Evolutionary conservation across 164 flowering plant genomes (phyloP).

Genomic region (Umbilicus rupestris): DNA sequence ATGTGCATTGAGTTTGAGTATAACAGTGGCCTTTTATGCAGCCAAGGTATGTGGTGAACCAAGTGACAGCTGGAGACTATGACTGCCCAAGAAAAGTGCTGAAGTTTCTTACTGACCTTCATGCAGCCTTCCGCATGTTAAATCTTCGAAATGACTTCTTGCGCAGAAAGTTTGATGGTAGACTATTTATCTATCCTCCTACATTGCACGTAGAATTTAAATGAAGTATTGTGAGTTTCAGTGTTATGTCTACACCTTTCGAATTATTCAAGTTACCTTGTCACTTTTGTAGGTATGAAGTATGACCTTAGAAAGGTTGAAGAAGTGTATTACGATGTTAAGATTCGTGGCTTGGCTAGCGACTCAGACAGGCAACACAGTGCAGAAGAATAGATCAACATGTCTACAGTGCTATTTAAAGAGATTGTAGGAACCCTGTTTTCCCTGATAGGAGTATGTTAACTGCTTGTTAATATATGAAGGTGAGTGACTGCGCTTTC

Average conservation of each 20-base stretch:
- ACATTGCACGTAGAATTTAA: neutral
- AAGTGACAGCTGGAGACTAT: slow-evolving; percentile 57
- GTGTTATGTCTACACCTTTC: neutral
- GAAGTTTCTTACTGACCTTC: slow-evolving; percentile 85
- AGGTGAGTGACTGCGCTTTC: too few species aligned
- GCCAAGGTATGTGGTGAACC: slow-evolving; percentile 27
- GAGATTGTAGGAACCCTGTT: too few species aligned
- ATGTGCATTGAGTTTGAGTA: neutral
- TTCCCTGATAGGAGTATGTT: neutral
- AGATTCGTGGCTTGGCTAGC: slow-evolving; percentile 73
- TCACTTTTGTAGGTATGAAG: slow-evolving; percentile 65
- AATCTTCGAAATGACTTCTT: slow-evolving; percentile 92
- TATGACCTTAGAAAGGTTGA: slow-evolving; percentile 91
- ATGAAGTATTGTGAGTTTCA: neutral
- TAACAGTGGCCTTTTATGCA: slow-evolving; percentile 8
- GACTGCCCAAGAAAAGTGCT: slow-evolving; percentile 88
- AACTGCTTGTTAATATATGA: too few species aligned
- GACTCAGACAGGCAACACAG: slow-evolving; percentile 29
- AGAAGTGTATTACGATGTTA: slow-evolving; percentile 89
- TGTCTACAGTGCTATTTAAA: neutral
- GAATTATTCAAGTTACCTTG: neutral
- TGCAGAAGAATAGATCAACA: slow-evolving; percentile 5
- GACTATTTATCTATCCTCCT: neutral
- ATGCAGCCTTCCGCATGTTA: slow-evolving; percentile 89
- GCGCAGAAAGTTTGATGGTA: slow-evolving; percentile 93